Conservation (phyloP, 805 yeast genomes). For the Lachancea thermotolerans region DNA sequence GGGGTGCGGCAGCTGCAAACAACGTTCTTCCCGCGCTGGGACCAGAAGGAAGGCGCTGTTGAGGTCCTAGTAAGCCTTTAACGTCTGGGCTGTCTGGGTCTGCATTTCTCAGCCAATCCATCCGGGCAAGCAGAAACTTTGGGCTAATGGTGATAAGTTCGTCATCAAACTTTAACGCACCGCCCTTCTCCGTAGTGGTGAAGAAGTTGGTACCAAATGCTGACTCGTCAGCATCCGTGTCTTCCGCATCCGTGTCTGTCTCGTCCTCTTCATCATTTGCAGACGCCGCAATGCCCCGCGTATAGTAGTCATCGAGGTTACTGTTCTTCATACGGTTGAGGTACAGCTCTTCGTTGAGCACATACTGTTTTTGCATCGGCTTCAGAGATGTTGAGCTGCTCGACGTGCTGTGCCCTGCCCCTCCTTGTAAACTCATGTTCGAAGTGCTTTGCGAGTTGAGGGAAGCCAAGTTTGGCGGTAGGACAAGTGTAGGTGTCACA, state of each 20-base stretch:
- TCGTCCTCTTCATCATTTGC: constrained; percentile 30
- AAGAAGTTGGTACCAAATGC: constrained; percentile 20
- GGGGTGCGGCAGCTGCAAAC: not conserved
- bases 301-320: constrained; percentile 62
- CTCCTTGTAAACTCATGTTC: not conserved
- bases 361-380: constrained; percentile 25
- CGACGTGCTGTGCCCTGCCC: not conserved
- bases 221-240: constrained; percentile 24
- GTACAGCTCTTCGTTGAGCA: constrained; percentile 59
- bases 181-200: constrained; percentile 13
- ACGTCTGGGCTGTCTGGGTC: constrained; percentile 33
- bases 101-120: constrained; percentile 35
- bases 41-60: constrained; percentile 4
- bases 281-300: constrained; percentile 49
- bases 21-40: constrained; percentile 1
- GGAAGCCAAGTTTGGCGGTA: constrained; percentile 25
- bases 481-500: constrained; percentile 19
- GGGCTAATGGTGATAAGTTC: constrained; percentile 24
- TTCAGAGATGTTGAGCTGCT: constrained; percentile 12
- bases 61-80: constrained; percentile 7
- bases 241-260: constrained; percentile 30
- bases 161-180: constrained; percentile 13
- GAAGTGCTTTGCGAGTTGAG: constrained; percentile 21
- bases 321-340: constrained; percentile 56
- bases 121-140: constrained; percentile 19